Conservation (phyloP, 192 early-diverging fungal genomes). For the Linnemannia hyalina region DNA sequence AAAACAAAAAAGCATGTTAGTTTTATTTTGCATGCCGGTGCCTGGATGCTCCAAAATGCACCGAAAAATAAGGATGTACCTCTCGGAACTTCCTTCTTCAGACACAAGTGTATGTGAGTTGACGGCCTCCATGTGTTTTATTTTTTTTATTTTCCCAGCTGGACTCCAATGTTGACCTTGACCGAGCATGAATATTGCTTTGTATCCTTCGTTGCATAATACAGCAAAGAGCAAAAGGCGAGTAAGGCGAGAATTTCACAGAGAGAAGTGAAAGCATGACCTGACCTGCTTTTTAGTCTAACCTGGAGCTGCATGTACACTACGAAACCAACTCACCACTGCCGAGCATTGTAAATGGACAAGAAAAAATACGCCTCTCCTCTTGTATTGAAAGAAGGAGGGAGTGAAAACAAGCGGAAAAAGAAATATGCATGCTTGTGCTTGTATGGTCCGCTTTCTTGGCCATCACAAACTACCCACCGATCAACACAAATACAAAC, state of each 20-base stretch:
- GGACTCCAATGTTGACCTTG: neutral
- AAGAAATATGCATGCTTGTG: no score
- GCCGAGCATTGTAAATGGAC: no score
- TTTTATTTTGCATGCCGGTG: neutral
- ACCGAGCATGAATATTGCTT: neutral
- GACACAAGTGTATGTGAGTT: neutral
- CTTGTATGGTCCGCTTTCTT: no score
- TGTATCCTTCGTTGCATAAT: slow-evolving; percentile 3
- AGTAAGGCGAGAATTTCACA: no score
- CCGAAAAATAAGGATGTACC: neutral
- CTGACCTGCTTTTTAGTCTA: no score
- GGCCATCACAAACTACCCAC: neutral
- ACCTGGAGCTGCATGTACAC: no score
- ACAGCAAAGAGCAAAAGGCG: neutral
- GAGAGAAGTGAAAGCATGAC: neutral
- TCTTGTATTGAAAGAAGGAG: no score
- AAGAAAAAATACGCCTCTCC: no score
- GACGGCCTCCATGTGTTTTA: neutral
- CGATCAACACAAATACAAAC: neutral
- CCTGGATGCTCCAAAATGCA: neutral
- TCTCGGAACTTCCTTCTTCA: slow-evolving; percentile 10
- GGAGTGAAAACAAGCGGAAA: no score
- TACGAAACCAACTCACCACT: no score
- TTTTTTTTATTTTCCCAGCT: neutral
- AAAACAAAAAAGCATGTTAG: neutral